Percentiles rank a stretch among this genome's conserved stretches.
Evolutionary conservation across 2,329 filamentous ascomycete species (phyloP).

Genomic region (Phymatotrichopsis omnivora): DNA sequence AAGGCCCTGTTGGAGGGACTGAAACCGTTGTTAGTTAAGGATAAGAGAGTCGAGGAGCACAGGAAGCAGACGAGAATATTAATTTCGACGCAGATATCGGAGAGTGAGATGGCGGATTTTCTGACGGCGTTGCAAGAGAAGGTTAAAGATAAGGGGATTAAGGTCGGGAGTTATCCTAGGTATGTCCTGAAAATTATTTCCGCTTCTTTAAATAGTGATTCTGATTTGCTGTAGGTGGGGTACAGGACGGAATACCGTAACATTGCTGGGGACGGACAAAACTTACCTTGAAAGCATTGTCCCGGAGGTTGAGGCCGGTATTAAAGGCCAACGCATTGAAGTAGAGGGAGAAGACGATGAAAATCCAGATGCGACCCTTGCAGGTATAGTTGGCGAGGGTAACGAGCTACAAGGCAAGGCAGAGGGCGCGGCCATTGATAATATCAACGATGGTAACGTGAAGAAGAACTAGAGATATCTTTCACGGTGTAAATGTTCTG

Average conservation of each 20-base stretch:
- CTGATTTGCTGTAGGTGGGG: slow-evolving; percentile 62
- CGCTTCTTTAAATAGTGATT: too few relatives aligned
- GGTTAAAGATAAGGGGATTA: slow-evolving; percentile 67
- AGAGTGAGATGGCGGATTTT: slow-evolving; percentile 75
- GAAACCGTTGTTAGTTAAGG: slow-evolving; percentile 56
- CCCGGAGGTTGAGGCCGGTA: slow-evolving; percentile 63
- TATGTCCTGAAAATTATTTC: too few relatives aligned
- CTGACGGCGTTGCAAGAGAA: slow-evolving; percentile 67
- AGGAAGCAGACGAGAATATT: slow-evolving; percentile 69
- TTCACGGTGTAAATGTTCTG: too few relatives aligned
- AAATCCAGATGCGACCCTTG: too few relatives aligned
- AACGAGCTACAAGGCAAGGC: too few relatives aligned
- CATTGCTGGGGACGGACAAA: slow-evolving; percentile 66
- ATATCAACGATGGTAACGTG: too few relatives aligned
- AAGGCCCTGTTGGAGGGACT: slow-evolving; percentile 67
- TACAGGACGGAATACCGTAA: slow-evolving; percentile 78
- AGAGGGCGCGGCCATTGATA: too few relatives aligned
- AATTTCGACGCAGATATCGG: slow-evolving; percentile 76
- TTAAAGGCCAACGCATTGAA: slow-evolving; percentile 59
- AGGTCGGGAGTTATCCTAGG: slow-evolving; percentile 89
- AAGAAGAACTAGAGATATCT: too few relatives aligned
- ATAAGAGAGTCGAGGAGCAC: slow-evolving; percentile 64
- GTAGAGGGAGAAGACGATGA: slow-evolving; percentile 63
- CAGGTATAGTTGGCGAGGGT: too few relatives aligned
- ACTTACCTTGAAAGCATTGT: slow-evolving; percentile 70